A percentile compares a stretch with the other conserved stretches of the same genome.
Evolutionary conservation across 129 eudicot genomes (phyloP).

Genomic region (Flaveria bidentis): DNA sequence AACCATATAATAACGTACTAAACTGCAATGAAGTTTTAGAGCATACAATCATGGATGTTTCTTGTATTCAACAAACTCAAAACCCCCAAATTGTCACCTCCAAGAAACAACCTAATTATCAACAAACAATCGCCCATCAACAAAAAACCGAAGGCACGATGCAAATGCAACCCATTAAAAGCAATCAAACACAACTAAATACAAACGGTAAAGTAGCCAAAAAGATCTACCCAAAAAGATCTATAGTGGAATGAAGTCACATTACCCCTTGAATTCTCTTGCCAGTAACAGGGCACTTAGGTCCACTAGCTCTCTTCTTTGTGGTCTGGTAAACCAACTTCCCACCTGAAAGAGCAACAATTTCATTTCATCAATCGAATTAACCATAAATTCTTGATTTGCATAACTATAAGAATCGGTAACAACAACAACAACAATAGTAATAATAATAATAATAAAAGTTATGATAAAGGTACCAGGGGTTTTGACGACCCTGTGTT

Average conservation of each 20-base stretch:
- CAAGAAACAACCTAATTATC: too few relatives aligned
- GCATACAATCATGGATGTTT: too few relatives aligned
- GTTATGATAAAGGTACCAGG: slow-evolving; percentile 32
- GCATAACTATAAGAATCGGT: not conserved
- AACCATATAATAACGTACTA: too few relatives aligned
- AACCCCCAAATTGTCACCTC: not conserved
- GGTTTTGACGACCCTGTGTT: slow-evolving; percentile 60
- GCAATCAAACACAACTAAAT: not conserved
- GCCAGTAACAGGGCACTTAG: slow-evolving; percentile 66
- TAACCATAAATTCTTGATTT: too few relatives aligned
- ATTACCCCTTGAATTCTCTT: slow-evolving; percentile 71
- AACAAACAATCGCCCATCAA: too few relatives aligned
- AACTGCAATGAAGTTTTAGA: too few relatives aligned
- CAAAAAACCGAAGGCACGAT: not conserved
- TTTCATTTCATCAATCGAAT: not conserved
- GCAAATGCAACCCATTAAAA: not conserved
- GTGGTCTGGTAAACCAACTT: slow-evolving; percentile 53
- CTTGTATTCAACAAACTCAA: too few relatives aligned
- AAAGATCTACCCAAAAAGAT: not conserved
- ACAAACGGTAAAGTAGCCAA: not conserved
- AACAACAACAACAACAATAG: too few relatives aligned
- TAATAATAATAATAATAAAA: not conserved
- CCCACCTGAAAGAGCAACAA: slow-evolving; percentile 40
- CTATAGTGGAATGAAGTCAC: not conserved
- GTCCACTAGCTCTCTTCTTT: slow-evolving; percentile 65